phyloP scores from a whole-genome alignment of 768 basidiomycete genomes.

The Suillus americanus region DNA sequence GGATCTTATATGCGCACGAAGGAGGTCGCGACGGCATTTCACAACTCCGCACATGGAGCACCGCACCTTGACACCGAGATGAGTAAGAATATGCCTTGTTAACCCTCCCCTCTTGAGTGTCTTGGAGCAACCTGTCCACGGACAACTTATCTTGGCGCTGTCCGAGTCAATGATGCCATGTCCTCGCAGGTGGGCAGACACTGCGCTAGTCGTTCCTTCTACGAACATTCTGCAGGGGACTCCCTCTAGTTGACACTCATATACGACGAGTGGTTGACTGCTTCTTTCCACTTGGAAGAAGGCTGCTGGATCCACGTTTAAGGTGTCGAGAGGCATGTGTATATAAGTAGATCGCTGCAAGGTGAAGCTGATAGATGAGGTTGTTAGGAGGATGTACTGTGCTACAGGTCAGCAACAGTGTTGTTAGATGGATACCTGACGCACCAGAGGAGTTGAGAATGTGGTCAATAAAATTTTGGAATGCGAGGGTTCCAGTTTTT shows the following conservation, averaged over 20 bases:
- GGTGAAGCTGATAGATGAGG: too few relatives aligned
- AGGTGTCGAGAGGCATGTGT: too few relatives aligned
- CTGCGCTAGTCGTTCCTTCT: constrained; percentile 1
- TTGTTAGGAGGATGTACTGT: too few relatives aligned
- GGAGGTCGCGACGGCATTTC: not conserved
- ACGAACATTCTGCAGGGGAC: not conserved
- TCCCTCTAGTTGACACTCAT: not conserved
- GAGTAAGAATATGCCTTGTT: constrained; percentile 8
- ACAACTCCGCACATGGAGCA: constrained; percentile 2
- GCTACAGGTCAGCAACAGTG: too few relatives aligned
- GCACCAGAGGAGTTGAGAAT: too few relatives aligned
- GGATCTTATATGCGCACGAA: not conserved
- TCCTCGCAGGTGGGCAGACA: constrained; percentile 7
- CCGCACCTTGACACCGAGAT: not conserved
- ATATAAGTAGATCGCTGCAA: too few relatives aligned
- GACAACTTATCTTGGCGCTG: not conserved
- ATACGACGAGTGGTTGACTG: not conserved
- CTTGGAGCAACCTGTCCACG: constrained; percentile 3
- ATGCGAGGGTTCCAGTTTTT: too few relatives aligned
- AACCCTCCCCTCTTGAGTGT: constrained; percentile 1
- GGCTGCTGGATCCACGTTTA: not conserved
- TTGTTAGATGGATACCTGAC: too few relatives aligned
- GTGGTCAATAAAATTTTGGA: too few relatives aligned
- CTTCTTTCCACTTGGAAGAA: not conserved
- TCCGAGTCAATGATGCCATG: not conserved